phyloP scores from a whole-genome alignment of 305 asterid species.

The Coffea humblotiana region DNA sequence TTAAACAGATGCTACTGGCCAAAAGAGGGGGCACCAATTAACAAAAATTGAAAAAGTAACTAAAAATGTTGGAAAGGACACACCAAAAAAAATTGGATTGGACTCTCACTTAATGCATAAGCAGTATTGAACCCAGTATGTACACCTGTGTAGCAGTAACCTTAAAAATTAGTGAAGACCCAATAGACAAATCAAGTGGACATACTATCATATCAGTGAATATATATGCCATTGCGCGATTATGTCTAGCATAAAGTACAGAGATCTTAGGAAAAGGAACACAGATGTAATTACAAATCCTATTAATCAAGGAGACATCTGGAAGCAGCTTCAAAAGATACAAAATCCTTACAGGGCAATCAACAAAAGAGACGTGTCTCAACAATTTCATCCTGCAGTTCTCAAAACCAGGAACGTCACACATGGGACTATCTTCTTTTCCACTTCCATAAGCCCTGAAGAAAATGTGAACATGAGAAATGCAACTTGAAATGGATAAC shows the following conservation, averaged over 20 bases:
- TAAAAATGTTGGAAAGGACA: background rate
- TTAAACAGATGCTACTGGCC: background rate
- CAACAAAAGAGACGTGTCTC: slow-evolving; percentile 94
- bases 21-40: background rate
- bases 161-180: background rate
- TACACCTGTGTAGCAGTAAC: background rate
- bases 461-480: slow-evolving; percentile 10
- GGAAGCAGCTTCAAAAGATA: background rate
- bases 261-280: background rate
- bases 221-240: background rate
- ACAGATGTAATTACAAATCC: background rate
- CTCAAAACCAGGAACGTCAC: slow-evolving; percentile 98
- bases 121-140: background rate
- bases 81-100: no score
- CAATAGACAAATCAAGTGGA: background rate
- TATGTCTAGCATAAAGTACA: background rate
- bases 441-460: slow-evolving; percentile 97
- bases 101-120: background rate
- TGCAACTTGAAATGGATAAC: slow-evolving; percentile 15
- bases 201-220: background rate
- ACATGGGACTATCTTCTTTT: slow-evolving; percentile 89
- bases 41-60: background rate
- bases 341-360: slow-evolving; percentile 78
- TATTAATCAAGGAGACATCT: background rate
- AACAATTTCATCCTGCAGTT: slow-evolving; percentile 83